Evolutionary conservation across 441 rosid genomes (phyloP).

Genomic region (Gossypium laxum): DNA sequence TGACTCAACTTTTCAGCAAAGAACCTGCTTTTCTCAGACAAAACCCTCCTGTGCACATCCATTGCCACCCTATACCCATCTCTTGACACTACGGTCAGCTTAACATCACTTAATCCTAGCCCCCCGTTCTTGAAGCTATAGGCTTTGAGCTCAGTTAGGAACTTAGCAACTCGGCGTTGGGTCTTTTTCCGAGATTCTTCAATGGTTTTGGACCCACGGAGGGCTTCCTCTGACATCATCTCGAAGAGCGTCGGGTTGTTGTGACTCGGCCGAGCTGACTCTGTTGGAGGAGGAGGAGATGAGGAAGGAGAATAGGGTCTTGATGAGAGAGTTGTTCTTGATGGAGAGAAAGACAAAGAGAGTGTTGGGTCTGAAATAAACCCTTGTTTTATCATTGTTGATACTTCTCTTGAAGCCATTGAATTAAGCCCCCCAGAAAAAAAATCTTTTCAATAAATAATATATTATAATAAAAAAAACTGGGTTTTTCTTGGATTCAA

Average conservation of each 20-base stretch:
- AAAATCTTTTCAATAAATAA: neutral
- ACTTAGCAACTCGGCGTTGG: constrained; percentile 45
- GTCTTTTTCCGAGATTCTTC: constrained; percentile 36
- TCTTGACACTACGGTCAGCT: constrained; percentile 61
- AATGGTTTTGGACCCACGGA: constrained; percentile 31
- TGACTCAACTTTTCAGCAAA: constrained; percentile 57
- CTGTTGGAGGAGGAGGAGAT: constrained; percentile 25
- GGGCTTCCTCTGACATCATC: constrained; percentile 79
- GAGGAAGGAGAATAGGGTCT: constrained; percentile 32
- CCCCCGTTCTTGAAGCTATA: constrained; percentile 22
- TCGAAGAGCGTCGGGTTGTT: constrained; percentile 66
- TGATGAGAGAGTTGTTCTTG: constrained; percentile 27
- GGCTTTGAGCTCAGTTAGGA: constrained; percentile 43
- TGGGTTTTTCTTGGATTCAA: constrained; percentile 3
- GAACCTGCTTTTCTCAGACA: constrained; percentile 64
- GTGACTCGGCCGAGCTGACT: constrained; percentile 24
- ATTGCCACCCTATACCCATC: constrained; percentile 59
- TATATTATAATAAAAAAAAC: neutral
- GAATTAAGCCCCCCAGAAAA: neutral
- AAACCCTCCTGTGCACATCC: constrained; percentile 63
- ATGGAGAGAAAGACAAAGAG: constrained; percentile 57
- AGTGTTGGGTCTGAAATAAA: constrained; percentile 52
- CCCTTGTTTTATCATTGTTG: constrained; percentile 83
- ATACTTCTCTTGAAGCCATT: constrained; percentile 76
- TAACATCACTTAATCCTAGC: constrained; percentile 54